Evolutionary conservation across 306 rosid genomes (phyloP), one percentile per base, ranked within the genome.

Genomic region (Trichosanthes truncata): DNA sequence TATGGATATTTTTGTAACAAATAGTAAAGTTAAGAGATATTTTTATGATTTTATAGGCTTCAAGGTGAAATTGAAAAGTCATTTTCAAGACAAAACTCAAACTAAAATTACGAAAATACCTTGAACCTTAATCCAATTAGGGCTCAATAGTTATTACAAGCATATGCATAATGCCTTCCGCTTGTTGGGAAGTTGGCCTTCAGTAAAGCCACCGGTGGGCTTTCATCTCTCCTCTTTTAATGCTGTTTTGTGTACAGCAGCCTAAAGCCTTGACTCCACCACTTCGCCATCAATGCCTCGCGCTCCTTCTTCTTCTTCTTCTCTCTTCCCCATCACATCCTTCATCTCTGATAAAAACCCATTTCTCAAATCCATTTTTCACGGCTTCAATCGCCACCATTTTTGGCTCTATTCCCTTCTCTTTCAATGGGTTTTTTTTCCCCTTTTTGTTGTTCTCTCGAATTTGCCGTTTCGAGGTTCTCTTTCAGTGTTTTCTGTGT

Each of bases 171-270:
- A 29, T 29, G 33, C 33, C 1, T 63, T 31, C 21, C 0, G 25
- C 51, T 68, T 40, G 75, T 38, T 40, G 52, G 75, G 18, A 11
- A n/a, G 52, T 65, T 65, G 45, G 72, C 43, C 25, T 21, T 20
- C 13, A 56, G 62, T 56, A 56, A 56, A 56, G 29, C 15, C 65
- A 6, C 65, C 65, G 33, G 65, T 61, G 36, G 67, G 55, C 67
- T 9, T n/a, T n/a, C 67, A 20, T 56, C 62, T 7, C 62, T 57
- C 74, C 74, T 38, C 74, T 71, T 71, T 71, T 71, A 71, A 71
- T 71, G 77, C 77, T 23, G 13, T 9, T 66, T 66, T 69, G 43
- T 11, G 26, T 29, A 10, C 3, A n/a, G 51, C 74, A 40, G 29
- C 51, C 74, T 17, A 14, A 68, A 40, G 2, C 35, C 67, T 38